A percentile compares a stretch with the other conserved stretches of the same genome.
phyloP scores from a whole-genome alignment of 176 grass and related monocot species.

The Eleusine indica region DNA sequence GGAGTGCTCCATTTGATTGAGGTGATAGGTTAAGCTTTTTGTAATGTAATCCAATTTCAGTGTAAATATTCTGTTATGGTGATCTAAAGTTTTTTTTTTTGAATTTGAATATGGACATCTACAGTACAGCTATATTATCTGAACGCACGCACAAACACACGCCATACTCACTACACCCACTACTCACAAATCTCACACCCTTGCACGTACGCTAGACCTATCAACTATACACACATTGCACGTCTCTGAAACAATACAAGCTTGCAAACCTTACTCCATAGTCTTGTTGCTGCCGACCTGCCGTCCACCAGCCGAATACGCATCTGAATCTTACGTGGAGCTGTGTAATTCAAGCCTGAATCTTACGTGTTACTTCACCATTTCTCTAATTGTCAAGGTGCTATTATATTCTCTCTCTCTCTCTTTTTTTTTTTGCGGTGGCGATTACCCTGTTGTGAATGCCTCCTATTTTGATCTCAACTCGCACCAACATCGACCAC shows the following conservation, averaged over 20 bases:
- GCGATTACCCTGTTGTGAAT: slow-evolving; percentile 73
- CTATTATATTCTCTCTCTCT: no score
- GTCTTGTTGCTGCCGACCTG: slow-evolving; percentile 69
- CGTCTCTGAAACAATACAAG: slow-evolving; percentile 77
- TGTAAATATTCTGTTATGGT: not conserved
- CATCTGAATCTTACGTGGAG: slow-evolving; percentile 6
- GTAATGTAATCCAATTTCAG: no score
- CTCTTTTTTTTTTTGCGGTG: no score
- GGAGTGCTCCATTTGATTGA: not conserved
- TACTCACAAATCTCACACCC: no score
- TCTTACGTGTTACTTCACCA: not conserved
- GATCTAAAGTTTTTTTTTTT: not conserved
- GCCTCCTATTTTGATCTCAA: slow-evolving; percentile 84
- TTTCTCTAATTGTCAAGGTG: slow-evolving; percentile 58
- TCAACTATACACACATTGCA: no score
- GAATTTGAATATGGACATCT: no score
- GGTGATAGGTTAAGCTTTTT: not conserved
- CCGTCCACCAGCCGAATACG: slow-evolving; percentile 74
- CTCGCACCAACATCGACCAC: slow-evolving; percentile 77
- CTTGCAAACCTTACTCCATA: slow-evolving; percentile 89
- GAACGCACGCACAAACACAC: no score
- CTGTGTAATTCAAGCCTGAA: not conserved
- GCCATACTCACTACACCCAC: no score
- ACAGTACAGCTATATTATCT: no score
- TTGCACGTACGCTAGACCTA: no score